These are phyloP conservation scores for California macrophylla DNA, from an alignment of 441 rosid genomes.

Conservation along the genomic window DNA sequence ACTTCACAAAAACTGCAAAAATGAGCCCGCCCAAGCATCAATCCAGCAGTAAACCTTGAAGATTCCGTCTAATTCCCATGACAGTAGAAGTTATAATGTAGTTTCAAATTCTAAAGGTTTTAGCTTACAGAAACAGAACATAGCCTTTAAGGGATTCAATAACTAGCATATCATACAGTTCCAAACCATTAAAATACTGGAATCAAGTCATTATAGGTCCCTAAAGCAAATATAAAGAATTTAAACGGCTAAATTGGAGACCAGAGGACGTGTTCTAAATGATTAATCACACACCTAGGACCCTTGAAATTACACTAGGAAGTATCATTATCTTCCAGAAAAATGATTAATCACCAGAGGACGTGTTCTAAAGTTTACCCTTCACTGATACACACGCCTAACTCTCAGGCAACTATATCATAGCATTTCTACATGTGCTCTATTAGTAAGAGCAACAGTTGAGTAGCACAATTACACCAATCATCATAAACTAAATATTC, in stretches of 20 bases:
- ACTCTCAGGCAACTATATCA: neutral
- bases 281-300: too few species aligned
- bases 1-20: neutral
- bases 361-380: neutral
- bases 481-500: neutral
- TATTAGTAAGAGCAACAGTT: neutral
- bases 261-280: too few species aligned
- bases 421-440: neutral
- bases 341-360: neutral
- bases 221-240: neutral
- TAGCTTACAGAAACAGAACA: neutral
- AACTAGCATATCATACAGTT: neutral
- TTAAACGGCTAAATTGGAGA: too few species aligned
- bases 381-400: neutral
- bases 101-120: neutral
- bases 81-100: neutral
- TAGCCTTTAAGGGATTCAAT: neutral
- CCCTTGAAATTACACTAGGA: neutral
- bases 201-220: neutral
- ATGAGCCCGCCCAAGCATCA: neutral
- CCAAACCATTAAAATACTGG: neutral
- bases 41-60: neutral
- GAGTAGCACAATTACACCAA: neutral
- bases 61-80: neutral
- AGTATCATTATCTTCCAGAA: too few species aligned